Evolutionary conservation across 805 yeast species (phyloP).

Genomic region (Starmerella bombicola): DNA sequence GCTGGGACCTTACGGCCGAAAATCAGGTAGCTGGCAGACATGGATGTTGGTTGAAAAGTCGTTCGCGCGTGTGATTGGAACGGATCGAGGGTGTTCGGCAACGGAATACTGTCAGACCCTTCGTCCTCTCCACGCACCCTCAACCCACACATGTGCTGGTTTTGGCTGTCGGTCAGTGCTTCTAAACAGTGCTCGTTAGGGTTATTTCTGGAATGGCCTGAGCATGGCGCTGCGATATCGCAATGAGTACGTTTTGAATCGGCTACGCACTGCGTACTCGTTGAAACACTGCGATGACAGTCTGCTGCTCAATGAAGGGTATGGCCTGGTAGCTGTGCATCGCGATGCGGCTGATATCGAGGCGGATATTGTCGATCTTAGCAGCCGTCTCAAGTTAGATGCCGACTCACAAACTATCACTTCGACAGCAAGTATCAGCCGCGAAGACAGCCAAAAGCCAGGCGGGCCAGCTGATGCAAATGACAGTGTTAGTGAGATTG

Average conservation of each 20-base stretch:
- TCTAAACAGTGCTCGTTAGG: too few relatives aligned
- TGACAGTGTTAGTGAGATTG: slow-evolving; percentile 1
- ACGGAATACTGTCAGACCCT: too few relatives aligned
- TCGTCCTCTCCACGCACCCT: too few relatives aligned
- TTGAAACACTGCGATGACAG: slow-evolving; percentile 11
- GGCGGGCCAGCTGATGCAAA: slow-evolving; percentile 10
- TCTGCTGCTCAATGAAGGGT: slow-evolving; percentile 8
- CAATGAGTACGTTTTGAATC: slow-evolving; percentile 26
- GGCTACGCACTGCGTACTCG: slow-evolving; percentile 25
- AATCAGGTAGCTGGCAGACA: slow-evolving; percentile 42
- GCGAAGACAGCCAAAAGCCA: slow-evolving; percentile 7
- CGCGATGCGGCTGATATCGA: slow-evolving; percentile 10
- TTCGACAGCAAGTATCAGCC: not conserved
- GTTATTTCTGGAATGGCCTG: too few relatives aligned
- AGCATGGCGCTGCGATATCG: slow-evolving; percentile 26
- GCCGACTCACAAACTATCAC: not conserved
- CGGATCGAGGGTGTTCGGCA: too few relatives aligned
- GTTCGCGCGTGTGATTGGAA: too few relatives aligned
- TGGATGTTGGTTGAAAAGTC: too few relatives aligned
- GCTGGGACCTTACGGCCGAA: slow-evolving; percentile 77
- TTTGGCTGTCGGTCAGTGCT: too few relatives aligned
- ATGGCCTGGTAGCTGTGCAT: not conserved
- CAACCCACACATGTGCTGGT: too few relatives aligned
- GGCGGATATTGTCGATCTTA: slow-evolving; percentile 5
- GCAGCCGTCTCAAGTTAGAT: slow-evolving; percentile 1